Conservation (phyloP, 768 basidiomycete species). For the Epithele typhae region DNA sequence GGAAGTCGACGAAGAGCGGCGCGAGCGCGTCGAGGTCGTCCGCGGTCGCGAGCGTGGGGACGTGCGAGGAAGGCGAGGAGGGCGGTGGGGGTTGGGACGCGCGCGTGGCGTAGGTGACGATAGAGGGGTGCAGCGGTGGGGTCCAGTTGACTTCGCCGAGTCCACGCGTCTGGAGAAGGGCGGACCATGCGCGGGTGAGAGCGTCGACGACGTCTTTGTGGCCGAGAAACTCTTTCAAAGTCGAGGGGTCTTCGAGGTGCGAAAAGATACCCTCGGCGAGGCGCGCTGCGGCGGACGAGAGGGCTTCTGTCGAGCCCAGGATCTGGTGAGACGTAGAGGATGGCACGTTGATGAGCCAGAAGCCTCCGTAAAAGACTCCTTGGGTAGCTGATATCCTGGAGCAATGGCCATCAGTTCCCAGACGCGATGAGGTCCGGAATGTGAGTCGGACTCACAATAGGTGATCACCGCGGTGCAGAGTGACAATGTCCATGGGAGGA, state of each 20-base stretch:
- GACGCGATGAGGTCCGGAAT: no score
- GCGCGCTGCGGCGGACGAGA: background rate
- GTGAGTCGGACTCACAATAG: no score
- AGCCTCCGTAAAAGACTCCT: background rate
- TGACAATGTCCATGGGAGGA: no score
- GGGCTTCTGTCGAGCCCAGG: background rate
- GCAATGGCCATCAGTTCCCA: background rate
- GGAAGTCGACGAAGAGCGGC: slow-evolving; percentile 9
- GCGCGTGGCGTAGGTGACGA: slow-evolving; percentile 8
- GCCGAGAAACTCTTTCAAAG: background rate
- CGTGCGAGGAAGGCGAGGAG: background rate
- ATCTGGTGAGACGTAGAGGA: background rate
- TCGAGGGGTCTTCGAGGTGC: background rate
- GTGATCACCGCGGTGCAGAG: no score
- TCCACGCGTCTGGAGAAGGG: background rate
- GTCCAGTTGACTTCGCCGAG: background rate
- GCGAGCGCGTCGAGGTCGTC: slow-evolving; percentile 5
- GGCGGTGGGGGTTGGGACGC: slow-evolving; percentile 9
- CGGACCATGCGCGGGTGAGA: slow-evolving; percentile 7
- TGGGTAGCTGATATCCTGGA: background rate
- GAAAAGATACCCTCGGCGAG: background rate
- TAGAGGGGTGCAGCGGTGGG: background rate
- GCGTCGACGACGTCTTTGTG: slow-evolving; percentile 2
- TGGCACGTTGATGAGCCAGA: background rate
- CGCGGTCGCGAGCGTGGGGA: background rate